A percentile compares a stretch with the other conserved stretches of the same genome.
These are phyloP conservation scores for Helichrysum umbraculigerum DNA, from an alignment of 129 eudicot genomes.

Conservation along the genomic window DNA sequence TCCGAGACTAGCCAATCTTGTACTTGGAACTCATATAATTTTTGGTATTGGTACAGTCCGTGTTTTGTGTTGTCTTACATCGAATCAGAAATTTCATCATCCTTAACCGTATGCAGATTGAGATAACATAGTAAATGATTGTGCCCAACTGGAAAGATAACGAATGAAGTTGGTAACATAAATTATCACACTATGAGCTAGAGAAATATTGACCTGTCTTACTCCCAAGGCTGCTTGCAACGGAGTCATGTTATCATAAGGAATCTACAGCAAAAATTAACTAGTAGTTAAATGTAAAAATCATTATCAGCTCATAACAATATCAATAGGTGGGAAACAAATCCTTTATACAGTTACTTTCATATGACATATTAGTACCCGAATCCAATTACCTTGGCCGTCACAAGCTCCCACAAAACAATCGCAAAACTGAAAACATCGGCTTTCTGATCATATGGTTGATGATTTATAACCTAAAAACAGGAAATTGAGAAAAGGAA, in stretches of 20 bases:
- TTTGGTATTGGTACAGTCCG: neutral
- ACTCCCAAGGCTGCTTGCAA: slow-evolving; percentile 99
- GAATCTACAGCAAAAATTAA: slow-evolving; percentile 52
- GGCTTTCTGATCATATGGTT: slow-evolving; percentile 89
- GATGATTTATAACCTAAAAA: slow-evolving; percentile 81
- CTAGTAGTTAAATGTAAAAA: neutral
- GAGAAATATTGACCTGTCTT: slow-evolving; percentile 61
- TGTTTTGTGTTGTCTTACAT: neutral
- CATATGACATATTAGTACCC: neutral
- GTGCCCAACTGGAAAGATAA: neutral
- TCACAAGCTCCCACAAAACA: slow-evolving; percentile 94
- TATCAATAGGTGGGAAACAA: neutral
- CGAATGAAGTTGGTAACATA: neutral
- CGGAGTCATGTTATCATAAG: slow-evolving; percentile 93
- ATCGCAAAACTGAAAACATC: slow-evolving; percentile 96
- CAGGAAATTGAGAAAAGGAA: slow-evolving; percentile 7
- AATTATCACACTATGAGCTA: neutral
- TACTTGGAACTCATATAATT: neutral
- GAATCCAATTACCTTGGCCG: slow-evolving; percentile 64
- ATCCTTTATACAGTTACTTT: slow-evolving; percentile 6
- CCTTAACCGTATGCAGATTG: neutral
- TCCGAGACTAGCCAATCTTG: neutral
- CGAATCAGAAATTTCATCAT: too few relatives aligned
- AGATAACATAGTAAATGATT: neutral
- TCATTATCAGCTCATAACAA: slow-evolving; percentile 1